phyloP scores from a whole-genome alignment of 768 basidiomycete species.

The Leucosporidium scottii region DNA sequence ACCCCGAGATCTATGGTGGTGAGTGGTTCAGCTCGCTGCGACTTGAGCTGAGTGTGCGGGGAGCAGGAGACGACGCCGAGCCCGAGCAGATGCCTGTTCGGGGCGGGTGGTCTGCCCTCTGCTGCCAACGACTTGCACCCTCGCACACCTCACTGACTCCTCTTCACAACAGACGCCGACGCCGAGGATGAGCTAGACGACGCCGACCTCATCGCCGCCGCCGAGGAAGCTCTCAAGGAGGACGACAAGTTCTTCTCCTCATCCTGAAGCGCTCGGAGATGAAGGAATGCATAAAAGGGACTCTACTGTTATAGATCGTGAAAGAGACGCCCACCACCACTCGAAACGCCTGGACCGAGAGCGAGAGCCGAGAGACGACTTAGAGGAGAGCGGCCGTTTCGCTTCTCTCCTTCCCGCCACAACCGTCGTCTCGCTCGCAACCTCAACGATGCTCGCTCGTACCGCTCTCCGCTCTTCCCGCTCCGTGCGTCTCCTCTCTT shows the following conservation, averaged over 20 bases:
- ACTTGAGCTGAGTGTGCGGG: neutral
- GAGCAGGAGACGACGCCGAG: neutral
- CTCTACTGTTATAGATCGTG: too few relatives aligned
- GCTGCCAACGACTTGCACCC: too few relatives aligned
- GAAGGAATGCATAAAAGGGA: neutral
- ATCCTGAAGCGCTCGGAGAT: neutral
- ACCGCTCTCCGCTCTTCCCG: too few relatives aligned
- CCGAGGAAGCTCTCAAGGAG: slow-evolving; percentile 19
- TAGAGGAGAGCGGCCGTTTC: too few relatives aligned
- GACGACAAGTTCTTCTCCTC: slow-evolving; percentile 21
- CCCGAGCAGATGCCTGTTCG: neutral
- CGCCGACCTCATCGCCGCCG: slow-evolving; percentile 15
- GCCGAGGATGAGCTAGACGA: slow-evolving; percentile 21
- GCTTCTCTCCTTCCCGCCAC: too few relatives aligned
- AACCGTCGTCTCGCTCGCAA: too few relatives aligned
- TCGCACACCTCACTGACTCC: neutral
- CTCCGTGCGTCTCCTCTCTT: too few relatives aligned
- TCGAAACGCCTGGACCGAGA: neutral
- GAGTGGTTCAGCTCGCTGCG: slow-evolving; percentile 39
- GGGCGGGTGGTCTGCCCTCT: neutral
- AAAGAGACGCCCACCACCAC: neutral
- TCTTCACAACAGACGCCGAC: slow-evolving; percentile 12
- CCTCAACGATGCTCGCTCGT: too few relatives aligned
- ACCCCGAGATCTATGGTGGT: slow-evolving; percentile 96
- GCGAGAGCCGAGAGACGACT: too few relatives aligned